Base-by-base conservation (phyloP, 768 basidiomycete genomes). In the Macrolepiota dolichaula region DNA sequence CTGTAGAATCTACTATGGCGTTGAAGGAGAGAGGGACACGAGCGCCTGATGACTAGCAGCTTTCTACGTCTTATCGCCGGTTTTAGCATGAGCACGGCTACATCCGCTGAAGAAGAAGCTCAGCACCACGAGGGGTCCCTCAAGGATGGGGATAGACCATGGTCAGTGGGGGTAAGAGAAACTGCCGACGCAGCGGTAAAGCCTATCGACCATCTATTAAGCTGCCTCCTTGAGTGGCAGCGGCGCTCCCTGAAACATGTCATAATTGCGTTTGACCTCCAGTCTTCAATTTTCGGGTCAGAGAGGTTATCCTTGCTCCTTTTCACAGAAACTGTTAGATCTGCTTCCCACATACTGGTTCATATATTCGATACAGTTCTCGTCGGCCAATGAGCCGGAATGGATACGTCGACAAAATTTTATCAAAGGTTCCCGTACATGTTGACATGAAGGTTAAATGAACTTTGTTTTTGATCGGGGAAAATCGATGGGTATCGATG, bases 391-490 rank as follows among this genome's bases (percentile, higher is more conserved):
- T 37, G 38, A 44, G 25, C 11, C 4, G 52, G 38, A 25, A n/a
- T 54, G 37, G 35, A 37, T 32, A 7, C 29, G 37, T 37, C 3
- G 13, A 17, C 25, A n/a, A 32, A 22, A 2, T 38, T 24, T 15
- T 38, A 10, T 37, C 35, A 37, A 15, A 38, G 42, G 49, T 15
- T 38, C 15, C 50, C 57, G n/a, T 59, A 59, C n/a, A 40, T 3
- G 32, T 57, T 49, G 42, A 47, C 36, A 19, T 10, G 32, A 25
- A 47, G 32, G 35, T 54, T 61, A 36, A 53, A 50, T 55, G 24
- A 50, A 38, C 35, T 51, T n/a, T n/a, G 1, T 51, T 61, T 61
- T 55, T 52, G 38, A 61, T 38, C 59, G 54, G 46, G 47, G 56
- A n/a, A 15, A 55, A 24, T 49, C 53, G 49, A 55, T 32, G 29